Evolutionary conservation across 108 stramenopile species (phyloP).

Genomic region (Epithemia pelagica): DNA sequence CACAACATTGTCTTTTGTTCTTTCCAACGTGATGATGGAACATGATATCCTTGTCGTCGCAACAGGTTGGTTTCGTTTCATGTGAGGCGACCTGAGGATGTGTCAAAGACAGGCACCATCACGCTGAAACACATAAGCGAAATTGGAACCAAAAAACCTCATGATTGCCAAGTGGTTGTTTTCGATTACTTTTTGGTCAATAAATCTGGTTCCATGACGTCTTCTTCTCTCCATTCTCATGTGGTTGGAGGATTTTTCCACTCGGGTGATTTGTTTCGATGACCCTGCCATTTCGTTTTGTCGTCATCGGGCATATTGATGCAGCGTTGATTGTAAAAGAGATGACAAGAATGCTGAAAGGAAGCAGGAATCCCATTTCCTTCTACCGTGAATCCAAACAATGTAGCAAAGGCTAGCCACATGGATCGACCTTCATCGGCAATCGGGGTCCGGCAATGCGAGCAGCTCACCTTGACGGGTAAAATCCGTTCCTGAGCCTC

Average conservation of each 20-base stretch:
- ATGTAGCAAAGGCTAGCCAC: conserved; percentile 11
- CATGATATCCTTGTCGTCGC: too few species aligned
- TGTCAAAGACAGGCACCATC: too few species aligned
- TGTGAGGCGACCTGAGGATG: too few species aligned
- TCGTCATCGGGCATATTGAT: background rate
- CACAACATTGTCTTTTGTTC: too few species aligned
- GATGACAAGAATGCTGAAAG: conserved; percentile 8
- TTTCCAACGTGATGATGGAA: too few species aligned
- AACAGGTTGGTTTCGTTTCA: too few species aligned
- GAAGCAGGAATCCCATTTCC: background rate
- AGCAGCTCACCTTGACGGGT: conserved; percentile 7
- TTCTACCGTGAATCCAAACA: conserved; percentile 1
- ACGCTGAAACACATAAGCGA: too few species aligned
- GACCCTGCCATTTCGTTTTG: conserved; percentile 10
- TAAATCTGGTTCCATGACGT: too few species aligned
- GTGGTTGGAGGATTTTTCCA: background rate
- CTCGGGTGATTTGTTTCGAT: conserved; percentile 5
- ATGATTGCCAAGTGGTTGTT: too few species aligned
- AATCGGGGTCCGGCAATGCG: conserved; percentile 4
- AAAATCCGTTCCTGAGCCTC: conserved; percentile 4
- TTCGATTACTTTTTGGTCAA: too few species aligned
- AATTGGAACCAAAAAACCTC: too few species aligned
- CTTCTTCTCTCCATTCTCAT: too few species aligned
- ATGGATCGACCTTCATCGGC: conserved; percentile 13
- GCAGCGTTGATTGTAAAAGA: conserved; percentile 10